These are phyloP conservation scores for Pseudozyma flocculosa DNA, from an alignment of 1,284 basidiomycete genomes.

Conservation along the genomic window DNA sequence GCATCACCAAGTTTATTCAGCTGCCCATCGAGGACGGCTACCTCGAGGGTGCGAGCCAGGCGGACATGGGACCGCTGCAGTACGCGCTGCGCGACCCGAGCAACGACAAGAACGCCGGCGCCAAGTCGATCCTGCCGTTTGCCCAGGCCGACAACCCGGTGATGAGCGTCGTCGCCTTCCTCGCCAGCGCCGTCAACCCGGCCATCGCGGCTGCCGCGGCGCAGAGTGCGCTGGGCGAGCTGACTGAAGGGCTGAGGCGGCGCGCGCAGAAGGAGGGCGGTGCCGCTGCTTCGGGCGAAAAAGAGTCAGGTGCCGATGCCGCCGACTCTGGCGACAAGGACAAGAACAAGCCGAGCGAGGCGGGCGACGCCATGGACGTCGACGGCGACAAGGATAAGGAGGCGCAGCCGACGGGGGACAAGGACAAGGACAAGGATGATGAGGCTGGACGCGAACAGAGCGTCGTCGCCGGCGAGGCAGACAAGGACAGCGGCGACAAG, in stretches of 20 bases:
- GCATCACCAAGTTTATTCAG: conserved; percentile 91
- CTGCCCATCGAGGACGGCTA: conserved; percentile 96
- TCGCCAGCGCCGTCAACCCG: conserved; percentile 87
- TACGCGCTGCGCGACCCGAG: conserved; percentile 60
- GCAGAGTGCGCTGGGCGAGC: conserved; percentile 75
- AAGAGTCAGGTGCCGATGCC: conserved; percentile 6
- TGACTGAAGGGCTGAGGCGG: conserved; percentile 49
- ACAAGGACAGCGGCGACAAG: neutral
- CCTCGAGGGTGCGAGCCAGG: conserved; percentile 61
- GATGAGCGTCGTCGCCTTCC: conserved; percentile 95
- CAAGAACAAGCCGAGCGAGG: conserved; percentile 62
- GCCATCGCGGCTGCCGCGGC: conserved; percentile 90
- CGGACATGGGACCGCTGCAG: conserved; percentile 72
- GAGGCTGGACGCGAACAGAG: conserved; percentile 5
- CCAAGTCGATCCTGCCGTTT: conserved; percentile 67
- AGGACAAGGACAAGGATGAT: conserved; percentile 12
- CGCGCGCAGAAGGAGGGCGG: conserved; percentile 24
- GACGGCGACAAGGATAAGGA: conserved; percentile 24
- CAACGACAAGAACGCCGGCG: conserved; percentile 25
- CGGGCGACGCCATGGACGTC: conserved; percentile 53
- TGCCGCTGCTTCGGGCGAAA: conserved; percentile 3
- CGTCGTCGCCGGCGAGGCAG: neutral
- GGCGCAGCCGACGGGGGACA: conserved; percentile 14
- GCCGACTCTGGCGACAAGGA: conserved; percentile 10
- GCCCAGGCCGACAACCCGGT: conserved; percentile 95